Conservation (phyloP, 257 asterid species). For the Echites panduratus region DNA sequence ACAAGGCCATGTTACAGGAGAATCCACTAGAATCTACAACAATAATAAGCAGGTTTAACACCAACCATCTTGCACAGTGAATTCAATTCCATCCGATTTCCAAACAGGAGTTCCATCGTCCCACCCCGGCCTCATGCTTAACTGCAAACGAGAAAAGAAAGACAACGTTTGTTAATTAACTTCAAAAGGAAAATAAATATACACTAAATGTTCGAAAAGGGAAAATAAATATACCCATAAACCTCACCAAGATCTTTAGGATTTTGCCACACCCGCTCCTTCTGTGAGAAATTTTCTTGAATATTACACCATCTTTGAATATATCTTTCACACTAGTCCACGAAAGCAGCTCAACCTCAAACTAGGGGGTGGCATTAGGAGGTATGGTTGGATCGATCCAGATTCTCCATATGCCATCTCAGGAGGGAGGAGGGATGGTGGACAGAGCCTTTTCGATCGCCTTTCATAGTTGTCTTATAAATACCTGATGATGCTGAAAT, state of each 20-base stretch:
- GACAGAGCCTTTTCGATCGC: conserved; percentile 52
- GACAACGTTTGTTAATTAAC: neutral
- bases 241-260: conserved; percentile 59
- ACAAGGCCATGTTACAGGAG: neutral
- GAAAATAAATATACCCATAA: conserved; percentile 19
- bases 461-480: conserved; percentile 54
- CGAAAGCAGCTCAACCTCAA: conserved; percentile 50
- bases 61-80: conserved; percentile 45
- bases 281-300: conserved; percentile 39
- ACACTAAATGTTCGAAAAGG: neutral
- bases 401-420: conserved; percentile 53
- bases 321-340: conserved; percentile 52
- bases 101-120: conserved; percentile 50
- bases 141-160: conserved; percentile 23
- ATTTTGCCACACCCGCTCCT: conserved; percentile 63
- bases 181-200: neutral
- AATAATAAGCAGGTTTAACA: neutral
- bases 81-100: conserved; percentile 40
- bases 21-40: neutral
- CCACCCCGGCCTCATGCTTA: conserved; percentile 35
- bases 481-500: too few relatives aligned
- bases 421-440: conserved; percentile 50
- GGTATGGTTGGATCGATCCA: conserved; percentile 55
- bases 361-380: conserved; percentile 47
- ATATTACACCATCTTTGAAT: conserved; percentile 54